Evolutionary conservation across 352 stramenopile genomes (phyloP).

Genomic region (Globisporangium acanthophoron): DNA sequence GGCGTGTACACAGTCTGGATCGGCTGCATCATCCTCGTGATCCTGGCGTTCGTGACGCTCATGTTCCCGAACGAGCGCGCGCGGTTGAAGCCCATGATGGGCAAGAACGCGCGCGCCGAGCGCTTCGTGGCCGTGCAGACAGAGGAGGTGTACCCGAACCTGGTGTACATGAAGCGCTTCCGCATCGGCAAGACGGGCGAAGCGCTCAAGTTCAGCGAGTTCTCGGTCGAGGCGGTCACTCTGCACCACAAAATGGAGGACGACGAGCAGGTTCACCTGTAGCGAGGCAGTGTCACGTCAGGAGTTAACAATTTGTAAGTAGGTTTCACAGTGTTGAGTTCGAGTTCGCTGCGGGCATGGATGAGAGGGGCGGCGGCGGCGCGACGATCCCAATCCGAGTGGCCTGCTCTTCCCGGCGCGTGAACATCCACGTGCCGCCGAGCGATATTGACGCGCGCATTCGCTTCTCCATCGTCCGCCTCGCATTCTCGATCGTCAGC

Average conservation of each 20-base stretch:
- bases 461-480: conserved; percentile 19
- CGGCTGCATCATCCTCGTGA: conserved; percentile 13
- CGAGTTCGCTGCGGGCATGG: neutral
- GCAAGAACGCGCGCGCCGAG: conserved; percentile 49
- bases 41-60: conserved; percentile 46
- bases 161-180: conserved; percentile 79
- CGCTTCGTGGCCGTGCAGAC: conserved; percentile 65
- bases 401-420: neutral
- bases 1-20: conserved; percentile 37
- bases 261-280: conserved; percentile 63
- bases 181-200: conserved; percentile 64
- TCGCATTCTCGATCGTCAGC: conserved; percentile 24
- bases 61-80: conserved; percentile 47
- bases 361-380: neutral
- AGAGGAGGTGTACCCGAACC: conserved; percentile 65
- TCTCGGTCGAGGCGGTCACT: conserved; percentile 50
- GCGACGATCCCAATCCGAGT: neutral
- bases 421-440: neutral
- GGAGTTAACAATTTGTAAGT: neutral
- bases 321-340: neutral
- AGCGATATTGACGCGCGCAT: conserved; percentile 9
- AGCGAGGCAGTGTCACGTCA: neutral
- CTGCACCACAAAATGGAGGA: conserved; percentile 67
- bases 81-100: conserved; percentile 36
- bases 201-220: conserved; percentile 69